phyloP scores from a whole-genome alignment of 208 protist species.

The Blastocrithidia nonstop region DNA sequence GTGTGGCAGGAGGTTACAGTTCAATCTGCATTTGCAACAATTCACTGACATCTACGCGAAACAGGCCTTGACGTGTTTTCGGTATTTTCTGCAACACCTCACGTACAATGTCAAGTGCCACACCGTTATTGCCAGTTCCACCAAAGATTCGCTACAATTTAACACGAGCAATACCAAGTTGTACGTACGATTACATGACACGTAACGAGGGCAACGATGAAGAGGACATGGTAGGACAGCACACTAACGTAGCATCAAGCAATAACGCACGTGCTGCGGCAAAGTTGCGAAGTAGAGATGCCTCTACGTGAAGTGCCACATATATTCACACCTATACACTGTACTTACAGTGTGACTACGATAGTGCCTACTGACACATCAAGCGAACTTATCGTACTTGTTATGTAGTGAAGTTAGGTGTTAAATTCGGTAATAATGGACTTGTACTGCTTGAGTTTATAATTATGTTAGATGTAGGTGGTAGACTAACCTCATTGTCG shows the following conservation, averaged over 20 bases:
- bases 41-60: constrained; percentile 31
- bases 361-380: constrained; percentile 22
- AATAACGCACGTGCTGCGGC: constrained; percentile 17
- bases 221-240: constrained; percentile 2
- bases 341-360: constrained; percentile 20
- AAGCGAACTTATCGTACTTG: constrained; percentile 16
- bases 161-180: constrained; percentile 25
- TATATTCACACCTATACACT: constrained; percentile 46
- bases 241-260: constrained; percentile 14
- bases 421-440: no score
- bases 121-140: constrained; percentile 11
- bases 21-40: constrained; percentile 47
- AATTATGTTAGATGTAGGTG: no score
- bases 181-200: neutral
- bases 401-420: no score
- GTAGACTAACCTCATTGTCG: no score
- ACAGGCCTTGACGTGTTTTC: constrained; percentile 38
- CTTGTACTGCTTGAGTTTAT: no score
- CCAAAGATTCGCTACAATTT: constrained; percentile 16
- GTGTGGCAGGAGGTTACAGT: constrained; percentile 28
- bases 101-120: constrained; percentile 41
- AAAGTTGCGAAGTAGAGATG: constrained; percentile 12
- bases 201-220: neutral
- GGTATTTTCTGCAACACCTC: constrained; percentile 47
- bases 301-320: constrained; percentile 37